Evolutionary conservation across 73 alveolate genomes (phyloP), one percentile per base, ranked within the genome.

Genomic region (Paramecium octaurelia): DNA sequence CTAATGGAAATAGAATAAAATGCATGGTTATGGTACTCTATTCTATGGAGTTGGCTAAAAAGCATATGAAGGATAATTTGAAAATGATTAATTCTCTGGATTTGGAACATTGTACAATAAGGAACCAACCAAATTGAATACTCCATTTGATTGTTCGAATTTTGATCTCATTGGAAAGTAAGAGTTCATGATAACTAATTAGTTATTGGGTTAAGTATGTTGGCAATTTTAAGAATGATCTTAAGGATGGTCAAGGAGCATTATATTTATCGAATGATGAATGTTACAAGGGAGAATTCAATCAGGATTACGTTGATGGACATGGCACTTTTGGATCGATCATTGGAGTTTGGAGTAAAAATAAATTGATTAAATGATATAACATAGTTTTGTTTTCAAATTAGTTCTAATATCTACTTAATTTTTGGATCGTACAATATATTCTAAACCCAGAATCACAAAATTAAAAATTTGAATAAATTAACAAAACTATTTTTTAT

Each of bases 171-270:
- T 80, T 11, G 91, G 76, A 80, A 48, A 80, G 87, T 73, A 73
- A 34, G 9, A 12, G 16, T 73, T 36, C 11, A 54, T n/a, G 6
- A 8, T 54, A 54, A 3, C 8, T 54, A 4, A n/a, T 29, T 18
- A 87, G 83, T 50, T 71, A 46, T 29, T 64, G 88, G 76, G 57
- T 89, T 34, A 89, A 89, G 40, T 60, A 89, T 64, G 68, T 70
- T 21, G 94, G 94, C 24, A 64, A 89, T 44, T 89, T 89, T 73
- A 70, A 71, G 50, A 83, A 89, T 71, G 94, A 89, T 46, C 71
- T 46, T n/a, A 89, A 89, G 31, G 92, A 89, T 18, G 94, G 94
- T 1, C 48, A 70, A 38, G 94, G 94, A 18, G 84, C 92, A 20
- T 46, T 89, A 7, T 73, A 71, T 73, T 70, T 89, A 35, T 43